Evolutionary conservation across 106 monocot genomes (phyloP), one percentile per base, ranked within the genome.

Genomic region (Amphibolis antarctica): DNA sequence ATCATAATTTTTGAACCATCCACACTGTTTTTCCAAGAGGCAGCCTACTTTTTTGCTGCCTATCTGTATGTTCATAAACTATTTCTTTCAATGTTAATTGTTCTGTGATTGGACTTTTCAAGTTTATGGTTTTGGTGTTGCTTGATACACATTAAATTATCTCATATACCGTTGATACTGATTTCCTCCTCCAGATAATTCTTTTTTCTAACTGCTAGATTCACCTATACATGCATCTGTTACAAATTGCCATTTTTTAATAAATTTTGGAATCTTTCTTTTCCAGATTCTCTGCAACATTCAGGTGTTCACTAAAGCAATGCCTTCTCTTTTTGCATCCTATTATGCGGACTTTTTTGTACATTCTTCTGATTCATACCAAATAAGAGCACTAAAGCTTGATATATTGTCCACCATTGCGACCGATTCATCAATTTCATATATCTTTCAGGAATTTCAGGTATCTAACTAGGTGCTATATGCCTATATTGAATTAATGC

Each of bases 281-380:
- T n/a, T 75, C 10, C 71, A 98, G 96, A 76, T 87, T 21, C 86
- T 98, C 19, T 85, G 96, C 59, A 91, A 98, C 62, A 75, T 98
- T 69, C 76, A 84, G 54, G 78, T 80, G 10, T 98, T 98, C 76
- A 75, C 82, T 23, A 98, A 86, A 73, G 72, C 71, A 29, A 69
- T 66, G 62, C 96, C 96, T 69, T 66, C 71, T 64, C 71, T 87
- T 31, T 98, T 91, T 79, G 77, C 82, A 47, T 82, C 81, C 15
- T 81, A 79, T 63, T 87, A 74, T 79, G 90, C 90, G 75, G 96
- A 98, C 53, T 98, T 98, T 65, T 91, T 87, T 66, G 63, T 91
- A 63, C 76, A 21, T 22, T 74, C 63, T 67, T 78, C 82, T 46
- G 96, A 98, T 55, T 48, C 79, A 56, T 91, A 91, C 42, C 85